A percentile compares a stretch with the other conserved stretches of the same genome.
phyloP scores from a whole-genome alignment of 495 filamentous ascomycete species.

The Penicillium dipodomyicola region DNA sequence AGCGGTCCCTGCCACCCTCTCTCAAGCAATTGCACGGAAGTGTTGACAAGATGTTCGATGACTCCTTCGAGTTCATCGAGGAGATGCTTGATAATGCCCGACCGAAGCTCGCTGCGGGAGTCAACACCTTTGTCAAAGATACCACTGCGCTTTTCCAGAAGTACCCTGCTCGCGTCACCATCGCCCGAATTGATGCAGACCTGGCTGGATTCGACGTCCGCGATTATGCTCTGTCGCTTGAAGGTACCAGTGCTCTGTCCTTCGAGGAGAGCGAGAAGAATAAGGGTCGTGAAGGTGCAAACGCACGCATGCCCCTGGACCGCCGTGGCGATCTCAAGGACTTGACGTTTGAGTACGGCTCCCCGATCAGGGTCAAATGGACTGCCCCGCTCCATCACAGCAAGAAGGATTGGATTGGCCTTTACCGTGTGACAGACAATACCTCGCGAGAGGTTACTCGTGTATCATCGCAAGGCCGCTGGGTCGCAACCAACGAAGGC shows the following conservation, averaged over 20 bases:
- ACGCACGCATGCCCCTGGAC: conserved; percentile 49
- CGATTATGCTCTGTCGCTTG: conserved; percentile 75
- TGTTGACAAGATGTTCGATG: conserved; percentile 81
- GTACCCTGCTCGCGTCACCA: conserved; percentile 83
- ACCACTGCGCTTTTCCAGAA: conserved; percentile 84
- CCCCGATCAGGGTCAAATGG: conserved; percentile 89
- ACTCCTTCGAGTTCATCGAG: conserved; percentile 82
- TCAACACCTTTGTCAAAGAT: conserved; percentile 83
- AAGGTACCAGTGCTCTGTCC: conserved; percentile 58
- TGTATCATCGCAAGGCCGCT: conserved; percentile 83
- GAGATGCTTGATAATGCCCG: conserved; percentile 86
- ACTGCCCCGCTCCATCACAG: conserved; percentile 86
- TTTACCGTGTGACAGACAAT: conserved; percentile 94
- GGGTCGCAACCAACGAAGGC: conserved; percentile 77
- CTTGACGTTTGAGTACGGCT: conserved; percentile 81
- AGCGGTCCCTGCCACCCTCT: conserved; percentile 82
- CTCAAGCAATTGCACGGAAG: conserved; percentile 72
- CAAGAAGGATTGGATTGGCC: conserved; percentile 91
- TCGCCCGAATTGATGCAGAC: conserved; percentile 77
- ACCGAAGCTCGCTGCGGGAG: conserved; percentile 81
- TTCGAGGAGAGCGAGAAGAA: conserved; percentile 48
- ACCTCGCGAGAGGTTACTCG: conserved; percentile 77
- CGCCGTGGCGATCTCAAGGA: conserved; percentile 63
- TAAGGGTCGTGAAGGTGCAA: conserved; percentile 51
- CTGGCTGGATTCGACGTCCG: conserved; percentile 79